Conservation (phyloP, 139 green algal genomes). For the Chlorella sp. region DNA sequence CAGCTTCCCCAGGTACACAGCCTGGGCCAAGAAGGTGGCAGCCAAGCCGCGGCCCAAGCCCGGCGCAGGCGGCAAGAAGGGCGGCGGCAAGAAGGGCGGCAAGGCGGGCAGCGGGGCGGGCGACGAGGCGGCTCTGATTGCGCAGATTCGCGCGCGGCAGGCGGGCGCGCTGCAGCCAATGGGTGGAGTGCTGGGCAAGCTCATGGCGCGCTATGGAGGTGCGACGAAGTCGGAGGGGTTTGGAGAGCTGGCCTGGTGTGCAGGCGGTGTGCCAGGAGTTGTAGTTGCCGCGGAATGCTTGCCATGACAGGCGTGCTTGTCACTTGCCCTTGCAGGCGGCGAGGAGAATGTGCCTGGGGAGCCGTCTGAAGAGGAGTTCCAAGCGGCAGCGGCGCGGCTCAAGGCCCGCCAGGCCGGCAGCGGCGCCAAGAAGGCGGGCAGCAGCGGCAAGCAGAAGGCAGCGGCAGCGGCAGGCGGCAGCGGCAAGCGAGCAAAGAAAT, state of each 20-base stretch:
- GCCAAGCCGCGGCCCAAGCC: constrained; percentile 34
- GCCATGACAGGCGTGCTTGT: too few relatives aligned
- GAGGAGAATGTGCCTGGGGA: constrained; percentile 35
- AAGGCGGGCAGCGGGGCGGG: not conserved
- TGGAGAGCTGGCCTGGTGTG: not conserved
- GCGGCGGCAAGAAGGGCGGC: constrained; percentile 3
- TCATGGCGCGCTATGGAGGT: constrained; percentile 50
- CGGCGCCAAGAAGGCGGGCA: not conserved
- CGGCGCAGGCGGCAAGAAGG: not conserved
- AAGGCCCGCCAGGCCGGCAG: constrained; percentile 1
- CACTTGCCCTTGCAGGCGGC: not conserved
- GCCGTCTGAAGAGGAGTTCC: constrained; percentile 58
- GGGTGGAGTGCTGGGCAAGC: constrained; percentile 28
- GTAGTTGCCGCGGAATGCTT: too few relatives aligned
- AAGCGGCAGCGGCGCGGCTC: constrained; percentile 38
- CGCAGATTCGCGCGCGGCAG: constrained; percentile 36
- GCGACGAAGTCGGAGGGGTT: constrained; percentile 56
- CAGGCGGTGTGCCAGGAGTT: too few relatives aligned
- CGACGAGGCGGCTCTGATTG: constrained; percentile 31
- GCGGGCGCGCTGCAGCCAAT: not conserved
- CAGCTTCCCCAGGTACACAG: constrained; percentile 48
- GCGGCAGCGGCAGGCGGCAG: not conserved
- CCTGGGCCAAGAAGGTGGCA: constrained; percentile 59
- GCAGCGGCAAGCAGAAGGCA: constrained; percentile 22
- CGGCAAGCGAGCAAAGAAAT: constrained; percentile 27